These are phyloP conservation scores for Coemansia sp. DNA, from an alignment of 192 early-diverging fungal species.

Conservation along the genomic window DNA sequence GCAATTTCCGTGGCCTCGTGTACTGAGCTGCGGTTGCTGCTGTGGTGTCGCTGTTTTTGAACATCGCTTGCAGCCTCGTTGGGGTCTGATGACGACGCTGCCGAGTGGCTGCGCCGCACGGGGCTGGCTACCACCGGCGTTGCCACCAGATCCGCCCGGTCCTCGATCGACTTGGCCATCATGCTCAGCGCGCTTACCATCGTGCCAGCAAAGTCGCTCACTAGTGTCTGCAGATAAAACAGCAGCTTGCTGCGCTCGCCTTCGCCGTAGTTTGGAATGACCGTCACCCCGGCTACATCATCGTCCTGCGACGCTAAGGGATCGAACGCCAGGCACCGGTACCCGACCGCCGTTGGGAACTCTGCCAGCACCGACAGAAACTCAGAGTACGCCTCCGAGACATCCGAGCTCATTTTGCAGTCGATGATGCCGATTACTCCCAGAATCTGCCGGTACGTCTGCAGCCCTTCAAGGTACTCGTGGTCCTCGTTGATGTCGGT, in stretches of 20 bases:
- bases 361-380: slow-evolving; percentile 26
- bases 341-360: slow-evolving; percentile 37
- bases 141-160: slow-evolving; percentile 15
- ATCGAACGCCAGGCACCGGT: slow-evolving; percentile 42
- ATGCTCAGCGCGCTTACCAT: slow-evolving; percentile 36
- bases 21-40: slow-evolving; percentile 10
- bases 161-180: slow-evolving; percentile 46
- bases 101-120: slow-evolving; percentile 1
- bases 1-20: slow-evolving; percentile 18
- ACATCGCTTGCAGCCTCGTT: not conserved
- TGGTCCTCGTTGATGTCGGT: slow-evolving; percentile 22
- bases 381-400: slow-evolving; percentile 22
- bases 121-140: not conserved
- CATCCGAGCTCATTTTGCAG: slow-evolving; percentile 18
- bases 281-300: slow-evolving; percentile 28
- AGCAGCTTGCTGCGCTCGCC: slow-evolving; percentile 6
- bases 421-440: slow-evolving; percentile 49
- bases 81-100: not conserved
- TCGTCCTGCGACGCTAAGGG: slow-evolving; percentile 17
- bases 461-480: slow-evolving; percentile 50
- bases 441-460: slow-evolving; percentile 48
- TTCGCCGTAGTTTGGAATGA: slow-evolving; percentile 17
- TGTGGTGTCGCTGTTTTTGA: not conserved
- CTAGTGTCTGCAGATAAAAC: slow-evolving; percentile 27
- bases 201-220: slow-evolving; percentile 35